Percentiles rank a stretch among this genome's conserved stretches.
Evolutionary conservation across 805 yeast genomes (phyloP).

Genomic region (Candida namnaoensis): DNA sequence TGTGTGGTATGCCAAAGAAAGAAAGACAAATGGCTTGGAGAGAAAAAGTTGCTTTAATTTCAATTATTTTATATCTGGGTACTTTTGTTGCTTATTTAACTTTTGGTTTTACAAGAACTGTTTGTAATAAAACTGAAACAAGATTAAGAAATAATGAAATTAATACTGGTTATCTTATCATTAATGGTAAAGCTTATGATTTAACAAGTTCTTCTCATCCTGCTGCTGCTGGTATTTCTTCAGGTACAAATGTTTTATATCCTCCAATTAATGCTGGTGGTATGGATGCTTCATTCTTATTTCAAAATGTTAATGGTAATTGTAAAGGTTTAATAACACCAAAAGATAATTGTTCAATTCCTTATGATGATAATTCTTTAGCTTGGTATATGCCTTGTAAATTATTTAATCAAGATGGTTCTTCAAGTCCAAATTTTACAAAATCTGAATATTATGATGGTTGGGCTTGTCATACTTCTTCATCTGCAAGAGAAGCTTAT

Average conservation of each 20-base stretch:
- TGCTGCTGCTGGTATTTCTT: slow-evolving; percentile 66
- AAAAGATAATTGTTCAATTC: slow-evolving; percentile 60
- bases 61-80: slow-evolving; percentile 67
- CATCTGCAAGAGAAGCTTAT: slow-evolving; percentile 58
- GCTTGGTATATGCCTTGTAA: slow-evolving; percentile 98
- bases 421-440: slow-evolving; percentile 57
- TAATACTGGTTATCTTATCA: slow-evolving; percentile 49
- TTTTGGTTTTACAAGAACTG: slow-evolving; percentile 82
- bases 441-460: slow-evolving; percentile 57
- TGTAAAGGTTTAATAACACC: slow-evolving; percentile 76
- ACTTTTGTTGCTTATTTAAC: slow-evolving; percentile 78
- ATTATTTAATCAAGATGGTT: slow-evolving; percentile 59
- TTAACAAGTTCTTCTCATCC: slow-evolving; percentile 71
- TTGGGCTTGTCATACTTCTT: slow-evolving; percentile 85
- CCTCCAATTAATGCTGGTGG: slow-evolving; percentile 90
- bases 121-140: slow-evolving; percentile 42
- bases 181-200: slow-evolving; percentile 78
- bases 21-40: slow-evolving; percentile 95
- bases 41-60: slow-evolving; percentile 81
- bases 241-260: slow-evolving; percentile 64
- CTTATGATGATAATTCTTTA: slow-evolving; percentile 50
- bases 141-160: slow-evolving; percentile 59
- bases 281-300: slow-evolving; percentile 71
- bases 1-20: slow-evolving; percentile 71
- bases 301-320: slow-evolving; percentile 88